These are phyloP conservation scores for Arachnomyces sp. DNA, from an alignment of 2,329 filamentous ascomycete species.

Conservation along the genomic window DNA sequence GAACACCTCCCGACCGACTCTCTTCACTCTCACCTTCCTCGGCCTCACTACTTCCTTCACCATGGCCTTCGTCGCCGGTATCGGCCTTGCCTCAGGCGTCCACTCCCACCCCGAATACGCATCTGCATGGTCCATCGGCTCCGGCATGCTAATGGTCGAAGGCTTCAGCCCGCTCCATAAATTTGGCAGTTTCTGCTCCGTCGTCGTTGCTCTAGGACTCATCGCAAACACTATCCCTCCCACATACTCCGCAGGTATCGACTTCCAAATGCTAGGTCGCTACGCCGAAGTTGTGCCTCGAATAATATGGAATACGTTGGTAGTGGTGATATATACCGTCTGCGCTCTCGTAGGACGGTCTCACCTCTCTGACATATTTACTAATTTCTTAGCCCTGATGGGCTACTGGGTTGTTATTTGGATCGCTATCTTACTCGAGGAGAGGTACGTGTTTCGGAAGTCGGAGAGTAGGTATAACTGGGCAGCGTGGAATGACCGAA, in stretches of 20 bases:
- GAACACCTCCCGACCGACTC: conserved; percentile 42
- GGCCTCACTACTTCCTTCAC: conserved; percentile 54
- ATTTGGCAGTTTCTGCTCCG: conserved; percentile 62
- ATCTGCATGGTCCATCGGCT: conserved; percentile 50
- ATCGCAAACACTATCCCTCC: conserved; percentile 37
- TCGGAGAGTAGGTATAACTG: conserved; percentile 38
- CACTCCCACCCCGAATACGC: conserved; percentile 46
- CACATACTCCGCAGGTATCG: conserved; percentile 38
- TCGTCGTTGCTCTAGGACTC: conserved; percentile 56
- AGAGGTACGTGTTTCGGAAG: conserved; percentile 38
- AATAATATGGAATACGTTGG: conserved; percentile 40
- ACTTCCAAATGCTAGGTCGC: conserved; percentile 41
- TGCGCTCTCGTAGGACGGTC: conserved; percentile 39
- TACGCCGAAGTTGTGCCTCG: conserved; percentile 46
- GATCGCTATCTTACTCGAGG: conserved; percentile 39
- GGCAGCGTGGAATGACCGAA: conserved; percentile 39
- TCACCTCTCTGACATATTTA: conserved; percentile 34
- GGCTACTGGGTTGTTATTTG: conserved; percentile 43
- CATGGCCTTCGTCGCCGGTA: conserved; percentile 54
- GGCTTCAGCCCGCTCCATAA: conserved; percentile 51
- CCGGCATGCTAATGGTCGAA: conserved; percentile 58
- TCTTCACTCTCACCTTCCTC: conserved; percentile 51
- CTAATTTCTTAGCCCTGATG: conserved; percentile 40
- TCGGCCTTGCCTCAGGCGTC: conserved; percentile 56
- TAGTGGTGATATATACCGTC: conserved; percentile 37